Evolutionary conservation across 2,329 filamentous ascomycete genomes (phyloP).

Genomic region (Pseudocercospora macadamiae): DNA sequence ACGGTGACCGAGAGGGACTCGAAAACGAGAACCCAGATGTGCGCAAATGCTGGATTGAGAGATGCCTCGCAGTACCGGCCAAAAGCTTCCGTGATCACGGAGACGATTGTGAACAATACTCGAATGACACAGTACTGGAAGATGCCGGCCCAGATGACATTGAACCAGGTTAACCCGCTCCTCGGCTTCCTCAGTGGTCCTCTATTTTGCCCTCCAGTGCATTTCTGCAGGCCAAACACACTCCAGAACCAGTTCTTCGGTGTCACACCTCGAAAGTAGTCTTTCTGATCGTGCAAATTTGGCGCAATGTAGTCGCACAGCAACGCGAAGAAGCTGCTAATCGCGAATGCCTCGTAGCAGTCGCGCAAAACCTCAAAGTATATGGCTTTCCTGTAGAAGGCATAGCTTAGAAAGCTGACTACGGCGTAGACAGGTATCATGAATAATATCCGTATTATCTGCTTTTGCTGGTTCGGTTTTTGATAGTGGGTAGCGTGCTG

Average conservation of each 20-base stretch:
- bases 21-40: conserved; percentile 78
- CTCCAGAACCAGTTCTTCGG: conserved; percentile 77
- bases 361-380: conserved; percentile 82
- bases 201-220: conserved; percentile 66
- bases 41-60: conserved; percentile 75
- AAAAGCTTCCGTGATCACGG: conserved; percentile 71
- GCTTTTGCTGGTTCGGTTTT: conserved; percentile 62
- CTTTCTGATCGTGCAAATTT: conserved; percentile 77
- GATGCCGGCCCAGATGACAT: conserved; percentile 61
- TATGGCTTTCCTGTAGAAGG: conserved; percentile 74
- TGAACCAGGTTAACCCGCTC: conserved; percentile 88
- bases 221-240: conserved; percentile 69
- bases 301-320: conserved; percentile 80
- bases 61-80: conserved; percentile 77
- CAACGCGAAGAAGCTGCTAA: conserved; percentile 82
- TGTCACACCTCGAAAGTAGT: conserved; percentile 72
- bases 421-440: conserved; percentile 83
- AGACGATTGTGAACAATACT: conserved; percentile 76
- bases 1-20: conserved; percentile 74
- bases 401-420: conserved; percentile 72
- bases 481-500: conserved; percentile 63
- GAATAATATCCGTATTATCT: conserved; percentile 84
- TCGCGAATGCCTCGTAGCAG: conserved; percentile 88
- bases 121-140: conserved; percentile 87
- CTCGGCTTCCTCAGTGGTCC: conserved; percentile 73